Percentiles rank a stretch among this genome's conserved stretches.
phyloP scores from a whole-genome alignment of 1,284 basidiomycete genomes.

The Porodaedalea pini region DNA sequence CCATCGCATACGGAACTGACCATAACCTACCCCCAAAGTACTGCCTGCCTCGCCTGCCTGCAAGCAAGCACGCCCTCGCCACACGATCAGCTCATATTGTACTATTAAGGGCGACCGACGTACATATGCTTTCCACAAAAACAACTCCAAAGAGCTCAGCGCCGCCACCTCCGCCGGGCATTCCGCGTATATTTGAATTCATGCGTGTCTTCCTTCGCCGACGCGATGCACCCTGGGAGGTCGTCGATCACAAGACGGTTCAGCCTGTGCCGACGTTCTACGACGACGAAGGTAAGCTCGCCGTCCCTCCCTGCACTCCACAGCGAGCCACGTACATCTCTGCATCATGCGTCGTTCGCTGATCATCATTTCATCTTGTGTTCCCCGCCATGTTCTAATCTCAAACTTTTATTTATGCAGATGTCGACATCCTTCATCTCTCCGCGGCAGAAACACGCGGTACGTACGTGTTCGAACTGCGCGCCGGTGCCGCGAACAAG shows the following conservation, averaged over 20 bases:
- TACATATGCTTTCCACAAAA: not conserved
- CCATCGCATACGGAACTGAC: not conserved
- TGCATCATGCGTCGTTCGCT: constrained; percentile 12
- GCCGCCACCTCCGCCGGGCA: constrained; percentile 3
- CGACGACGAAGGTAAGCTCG: constrained; percentile 51
- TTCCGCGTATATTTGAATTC: constrained; percentile 18
- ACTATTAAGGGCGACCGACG: not conserved
- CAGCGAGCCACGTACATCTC: too few species aligned
- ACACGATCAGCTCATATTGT: not conserved
- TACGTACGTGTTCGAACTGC: constrained; percentile 61
- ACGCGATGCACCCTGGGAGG: constrained; percentile 64
- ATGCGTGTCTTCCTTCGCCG: constrained; percentile 17
- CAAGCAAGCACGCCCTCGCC: not conserved
- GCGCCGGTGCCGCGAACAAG: constrained; percentile 15
- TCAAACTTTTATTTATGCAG: constrained; percentile 34
- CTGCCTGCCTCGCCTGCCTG: not conserved
- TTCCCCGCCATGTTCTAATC: constrained; percentile 12
- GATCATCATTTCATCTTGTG: not conserved
- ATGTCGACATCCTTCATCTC: constrained; percentile 55
- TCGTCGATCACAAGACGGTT: constrained; percentile 60
- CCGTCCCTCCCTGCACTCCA: not conserved
- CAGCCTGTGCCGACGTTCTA: constrained; percentile 62
- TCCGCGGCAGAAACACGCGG: constrained; percentile 49
- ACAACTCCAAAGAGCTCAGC: not conserved
- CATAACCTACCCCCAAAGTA: not conserved